phyloP scores from a whole-genome alignment of 768 basidiomycete genomes.

The Steccherinum ochraceum region DNA sequence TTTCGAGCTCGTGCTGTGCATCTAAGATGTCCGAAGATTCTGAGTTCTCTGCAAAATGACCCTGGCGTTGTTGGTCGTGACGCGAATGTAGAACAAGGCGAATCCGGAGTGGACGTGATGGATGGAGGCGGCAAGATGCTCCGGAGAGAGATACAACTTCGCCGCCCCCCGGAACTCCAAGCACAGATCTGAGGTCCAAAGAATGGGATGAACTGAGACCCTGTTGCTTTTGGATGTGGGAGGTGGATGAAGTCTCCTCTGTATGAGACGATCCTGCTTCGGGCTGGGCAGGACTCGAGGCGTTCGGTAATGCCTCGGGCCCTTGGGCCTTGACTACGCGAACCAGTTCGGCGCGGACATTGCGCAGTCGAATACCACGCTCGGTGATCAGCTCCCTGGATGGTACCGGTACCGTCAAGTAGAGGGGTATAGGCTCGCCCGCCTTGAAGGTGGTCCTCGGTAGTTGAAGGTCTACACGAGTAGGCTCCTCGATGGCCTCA shows the following conservation, averaged over 20 bases:
- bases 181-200: slow-evolving; percentile 14
- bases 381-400: slow-evolving; percentile 58
- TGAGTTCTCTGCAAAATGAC: neutral
- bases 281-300: neutral
- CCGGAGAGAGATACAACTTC: slow-evolving; percentile 76
- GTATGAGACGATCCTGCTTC: neutral
- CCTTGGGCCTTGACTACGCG: slow-evolving; percentile 51
- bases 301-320: neutral
- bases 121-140: slow-evolving; percentile 88
- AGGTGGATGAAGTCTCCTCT: neutral
- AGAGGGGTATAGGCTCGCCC: slow-evolving; percentile 72
- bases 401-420: slow-evolving; percentile 77
- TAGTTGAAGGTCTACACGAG: slow-evolving; percentile 62
- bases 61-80: slow-evolving; percentile 17
- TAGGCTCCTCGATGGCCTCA: slow-evolving; percentile 53
- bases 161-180: slow-evolving; percentile 27
- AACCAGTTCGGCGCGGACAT: slow-evolving; percentile 74
- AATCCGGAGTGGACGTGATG: slow-evolving; percentile 62
- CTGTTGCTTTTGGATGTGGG: slow-evolving; percentile 1
- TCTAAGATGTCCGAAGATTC: slow-evolving; percentile 19
- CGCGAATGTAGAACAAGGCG: slow-evolving; percentile 68
- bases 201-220: slow-evolving; percentile 2
- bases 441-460: slow-evolving; percentile 66
- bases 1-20: slow-evolving; percentile 43
- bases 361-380: slow-evolving; percentile 68